phyloP scores from a whole-genome alignment of 495 filamentous ascomycete genomes.

The Penicillium arizonense region DNA sequence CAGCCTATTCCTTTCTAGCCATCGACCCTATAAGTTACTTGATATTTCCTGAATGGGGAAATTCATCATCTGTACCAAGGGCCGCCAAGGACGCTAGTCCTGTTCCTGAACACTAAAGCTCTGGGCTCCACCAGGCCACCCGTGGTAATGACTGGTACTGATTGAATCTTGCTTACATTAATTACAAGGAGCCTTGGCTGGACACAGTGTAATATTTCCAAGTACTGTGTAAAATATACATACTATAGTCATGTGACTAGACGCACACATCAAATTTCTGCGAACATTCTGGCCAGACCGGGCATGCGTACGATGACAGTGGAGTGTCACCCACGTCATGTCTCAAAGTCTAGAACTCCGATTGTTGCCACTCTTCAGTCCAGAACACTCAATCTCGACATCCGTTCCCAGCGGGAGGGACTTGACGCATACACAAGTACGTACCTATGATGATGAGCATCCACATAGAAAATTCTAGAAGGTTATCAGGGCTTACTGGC shows the following conservation, averaged over 20 bases:
- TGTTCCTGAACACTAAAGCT: conserved; percentile 36
- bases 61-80: conserved; percentile 18
- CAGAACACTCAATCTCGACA: conserved; percentile 68
- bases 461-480: background rate
- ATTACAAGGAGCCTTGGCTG: background rate
- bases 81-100: conserved; percentile 26
- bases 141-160: background rate
- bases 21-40: no score
- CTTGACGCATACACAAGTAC: conserved; percentile 67
- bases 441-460: conserved; percentile 29
- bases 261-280: background rate
- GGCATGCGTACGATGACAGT: background rate
- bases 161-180: background rate
- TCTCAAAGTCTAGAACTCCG: conserved; percentile 13
- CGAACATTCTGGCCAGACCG: no score
- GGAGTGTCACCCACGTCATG: conserved; percentile 5
- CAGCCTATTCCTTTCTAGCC: no score
- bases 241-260: background rate
- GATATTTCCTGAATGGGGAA: no score
- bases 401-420: conserved; percentile 62
- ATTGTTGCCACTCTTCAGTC: conserved; percentile 8
- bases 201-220: background rate
- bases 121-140: conserved; percentile 7
- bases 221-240: background rate
- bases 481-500: conserved; percentile 32